These are phyloP conservation scores for Aspergillus incahuasiensis DNA, from an alignment of 495 filamentous ascomycete species.

Conservation along the genomic window DNA sequence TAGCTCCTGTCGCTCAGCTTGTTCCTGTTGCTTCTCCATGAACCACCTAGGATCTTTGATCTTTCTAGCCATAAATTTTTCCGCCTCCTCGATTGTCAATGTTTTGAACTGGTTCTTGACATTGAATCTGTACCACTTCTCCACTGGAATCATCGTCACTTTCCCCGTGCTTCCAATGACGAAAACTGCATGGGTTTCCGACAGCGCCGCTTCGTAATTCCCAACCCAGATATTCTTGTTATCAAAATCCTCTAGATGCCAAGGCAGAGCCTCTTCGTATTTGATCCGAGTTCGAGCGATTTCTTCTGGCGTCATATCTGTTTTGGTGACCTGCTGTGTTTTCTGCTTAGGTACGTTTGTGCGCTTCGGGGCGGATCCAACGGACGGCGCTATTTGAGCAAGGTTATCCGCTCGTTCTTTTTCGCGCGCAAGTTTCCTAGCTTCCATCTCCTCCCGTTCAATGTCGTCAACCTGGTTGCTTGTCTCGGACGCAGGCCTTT, in stretches of 20 bases:
- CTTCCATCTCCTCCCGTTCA: conserved; percentile 68
- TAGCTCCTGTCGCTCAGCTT: conserved; percentile 44
- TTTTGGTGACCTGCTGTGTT: conserved; percentile 65
- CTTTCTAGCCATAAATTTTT: conserved; percentile 72
- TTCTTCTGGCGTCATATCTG: conserved; percentile 76
- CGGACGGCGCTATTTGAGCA: conserved; percentile 79
- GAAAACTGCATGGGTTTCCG: conserved; percentile 71
- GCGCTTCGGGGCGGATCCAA: conserved; percentile 55
- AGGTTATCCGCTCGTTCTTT: conserved; percentile 76
- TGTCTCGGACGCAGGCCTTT: conserved; percentile 31
- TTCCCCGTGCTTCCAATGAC: conserved; percentile 53
- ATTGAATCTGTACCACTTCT: conserved; percentile 92
- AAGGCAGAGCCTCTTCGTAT: conserved; percentile 92
- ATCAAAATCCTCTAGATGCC: conserved; percentile 95
- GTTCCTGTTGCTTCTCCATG: conserved; percentile 57
- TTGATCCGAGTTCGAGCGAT: conserved; percentile 73
- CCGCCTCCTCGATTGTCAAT: conserved; percentile 78
- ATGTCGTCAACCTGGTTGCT: conserved; percentile 48
- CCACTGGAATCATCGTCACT: conserved; percentile 84
- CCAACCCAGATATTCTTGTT: conserved; percentile 91
- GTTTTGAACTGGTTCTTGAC: conserved; percentile 78
- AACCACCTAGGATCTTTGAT: conserved; percentile 72
- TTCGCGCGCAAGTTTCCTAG: conserved; percentile 69
- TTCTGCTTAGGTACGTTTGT: conserved; percentile 58
- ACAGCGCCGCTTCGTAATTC: conserved; percentile 78